phyloP scores from a whole-genome alignment of 768 basidiomycete species.

The Tephrocybe sp. region DNA sequence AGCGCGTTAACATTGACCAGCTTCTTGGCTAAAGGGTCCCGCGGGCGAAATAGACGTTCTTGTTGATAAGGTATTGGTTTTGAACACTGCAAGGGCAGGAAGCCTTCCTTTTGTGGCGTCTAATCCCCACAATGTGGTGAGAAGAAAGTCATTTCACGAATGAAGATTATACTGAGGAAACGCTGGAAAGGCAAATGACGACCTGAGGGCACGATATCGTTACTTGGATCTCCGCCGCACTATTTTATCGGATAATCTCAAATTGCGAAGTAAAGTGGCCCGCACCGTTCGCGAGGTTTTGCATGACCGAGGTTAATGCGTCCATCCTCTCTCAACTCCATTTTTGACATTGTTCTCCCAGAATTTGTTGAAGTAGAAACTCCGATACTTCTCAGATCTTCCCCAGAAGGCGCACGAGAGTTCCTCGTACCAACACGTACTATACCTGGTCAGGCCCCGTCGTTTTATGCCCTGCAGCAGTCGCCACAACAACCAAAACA shows the following conservation, averaged over 20 bases:
- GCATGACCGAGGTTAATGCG: constrained; percentile 61
- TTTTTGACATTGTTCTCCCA: constrained; percentile 29
- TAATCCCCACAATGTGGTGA: constrained; percentile 71
- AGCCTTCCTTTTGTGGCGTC: constrained; percentile 86
- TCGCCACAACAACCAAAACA: constrained; percentile 98
- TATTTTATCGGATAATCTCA: constrained; percentile 73
- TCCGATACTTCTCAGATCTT: constrained; percentile 85
- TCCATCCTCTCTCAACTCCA: constrained; percentile 7
- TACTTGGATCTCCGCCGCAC: constrained; percentile 86
- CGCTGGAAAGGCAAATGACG: constrained; percentile 71
- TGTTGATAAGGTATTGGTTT: constrained; percentile 64
- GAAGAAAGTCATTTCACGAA: constrained; percentile 21
- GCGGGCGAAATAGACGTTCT: constrained; percentile 82
- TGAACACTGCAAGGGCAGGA: constrained; percentile 83
- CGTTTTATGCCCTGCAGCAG: constrained; percentile 90
- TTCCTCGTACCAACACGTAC: constrained; percentile 85
- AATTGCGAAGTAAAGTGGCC: constrained; percentile 80
- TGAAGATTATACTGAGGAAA: not conserved
- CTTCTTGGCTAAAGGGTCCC: constrained; percentile 39
- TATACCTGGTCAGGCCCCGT: constrained; percentile 31
- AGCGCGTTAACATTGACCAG: constrained; percentile 15
- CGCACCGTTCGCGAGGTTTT: constrained; percentile 73
- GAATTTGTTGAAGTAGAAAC: constrained; percentile 95
- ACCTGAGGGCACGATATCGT: constrained; percentile 81
- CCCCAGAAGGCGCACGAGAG: constrained; percentile 93